Evolutionary conservation across 108 stramenopile species (phyloP).

Genomic region (Cyclotella cryptica): DNA sequence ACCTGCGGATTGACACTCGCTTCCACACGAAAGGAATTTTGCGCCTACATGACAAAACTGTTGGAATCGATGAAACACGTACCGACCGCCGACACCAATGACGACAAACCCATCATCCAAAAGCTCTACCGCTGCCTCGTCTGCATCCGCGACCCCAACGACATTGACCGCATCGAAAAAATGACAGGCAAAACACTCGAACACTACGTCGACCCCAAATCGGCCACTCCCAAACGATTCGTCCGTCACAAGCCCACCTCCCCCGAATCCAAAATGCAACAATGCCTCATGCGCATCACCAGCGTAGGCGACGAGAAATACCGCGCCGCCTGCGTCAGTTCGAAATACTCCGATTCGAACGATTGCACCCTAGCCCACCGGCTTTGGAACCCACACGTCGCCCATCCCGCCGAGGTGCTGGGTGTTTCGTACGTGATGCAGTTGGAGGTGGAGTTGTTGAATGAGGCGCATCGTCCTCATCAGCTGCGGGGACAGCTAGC

Average conservation of each 20-base stretch:
- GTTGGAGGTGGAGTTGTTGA: slow-evolving; percentile 52
- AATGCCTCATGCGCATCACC: slow-evolving; percentile 50
- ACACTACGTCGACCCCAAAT: slow-evolving; percentile 50
- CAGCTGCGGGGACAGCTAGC: slow-evolving; percentile 60
- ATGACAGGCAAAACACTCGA: slow-evolving; percentile 27
- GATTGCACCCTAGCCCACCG: slow-evolving; percentile 52
- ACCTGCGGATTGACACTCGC: slow-evolving; percentile 45
- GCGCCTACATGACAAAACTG: slow-evolving; percentile 41
- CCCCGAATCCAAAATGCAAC: slow-evolving; percentile 30
- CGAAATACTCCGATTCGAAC: slow-evolving; percentile 45
- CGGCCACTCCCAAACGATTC: slow-evolving; percentile 55
- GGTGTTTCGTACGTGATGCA: slow-evolving; percentile 53
- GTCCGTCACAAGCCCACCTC: slow-evolving; percentile 46
- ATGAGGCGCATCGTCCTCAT: slow-evolving; percentile 43
- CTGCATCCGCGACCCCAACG: slow-evolving; percentile 48
- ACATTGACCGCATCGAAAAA: slow-evolving; percentile 53
- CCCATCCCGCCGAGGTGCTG: slow-evolving; percentile 37
- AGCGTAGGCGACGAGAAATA: slow-evolving; percentile 39
- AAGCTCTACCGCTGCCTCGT: slow-evolving; percentile 55
- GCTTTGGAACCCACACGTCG: slow-evolving; percentile 38
- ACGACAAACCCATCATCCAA: slow-evolving; percentile 7
- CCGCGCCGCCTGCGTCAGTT: slow-evolving; percentile 51
- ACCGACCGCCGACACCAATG: neutral
- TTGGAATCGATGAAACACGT: slow-evolving; percentile 21
- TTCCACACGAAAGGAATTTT: slow-evolving; percentile 52